Evolutionary conservation across 2,329 filamentous ascomycete species (phyloP).

Genomic region (Spiromastix sp.): DNA sequence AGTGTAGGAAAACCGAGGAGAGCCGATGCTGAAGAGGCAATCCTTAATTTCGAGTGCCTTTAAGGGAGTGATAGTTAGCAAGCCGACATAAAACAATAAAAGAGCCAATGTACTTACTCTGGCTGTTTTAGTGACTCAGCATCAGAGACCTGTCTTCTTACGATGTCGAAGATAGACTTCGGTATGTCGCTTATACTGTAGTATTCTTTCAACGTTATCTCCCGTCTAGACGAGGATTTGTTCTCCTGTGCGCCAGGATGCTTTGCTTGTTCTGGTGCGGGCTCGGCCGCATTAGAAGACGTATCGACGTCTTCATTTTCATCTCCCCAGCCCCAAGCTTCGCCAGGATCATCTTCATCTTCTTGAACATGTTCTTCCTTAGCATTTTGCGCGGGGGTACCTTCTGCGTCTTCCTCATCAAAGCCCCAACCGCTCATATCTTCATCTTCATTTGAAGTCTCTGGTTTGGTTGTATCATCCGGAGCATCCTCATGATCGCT

Average conservation of each 20-base stretch:
- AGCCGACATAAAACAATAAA: conserved; percentile 2
- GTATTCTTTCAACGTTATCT: conserved; percentile 70
- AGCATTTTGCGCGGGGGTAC: not conserved
- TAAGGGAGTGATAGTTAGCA: not conserved
- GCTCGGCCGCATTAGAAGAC: conserved; percentile 10
- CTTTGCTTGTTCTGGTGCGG: conserved; percentile 5
- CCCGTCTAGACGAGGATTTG: conserved; percentile 32
- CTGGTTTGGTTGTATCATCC: conserved; percentile 10
- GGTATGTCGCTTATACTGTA: conserved; percentile 87
- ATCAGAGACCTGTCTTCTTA: conserved; percentile 33
- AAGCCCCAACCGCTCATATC: conserved; percentile 43
- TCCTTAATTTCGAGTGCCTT: conserved; percentile 23
- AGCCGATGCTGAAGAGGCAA: conserved; percentile 32
- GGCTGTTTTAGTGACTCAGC: conserved; percentile 27
- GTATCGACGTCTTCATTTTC: conserved; percentile 39
- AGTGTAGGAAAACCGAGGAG: conserved; percentile 37
- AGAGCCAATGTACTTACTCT: conserved; percentile 20
- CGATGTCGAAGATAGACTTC: conserved; percentile 51
- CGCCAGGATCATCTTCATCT: conserved; percentile 33
- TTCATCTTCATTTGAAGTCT: conserved; percentile 25
- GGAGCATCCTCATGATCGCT: conserved; percentile 40
- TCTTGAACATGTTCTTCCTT: conserved; percentile 2
- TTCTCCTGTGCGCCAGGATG: conserved; percentile 15
- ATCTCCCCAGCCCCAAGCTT: conserved; percentile 82
- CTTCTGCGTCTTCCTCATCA: conserved; percentile 26